Evolutionary conservation across 192 early-diverging fungal genomes (phyloP).

Genomic region (Tieghemiomyces parasiticus): DNA sequence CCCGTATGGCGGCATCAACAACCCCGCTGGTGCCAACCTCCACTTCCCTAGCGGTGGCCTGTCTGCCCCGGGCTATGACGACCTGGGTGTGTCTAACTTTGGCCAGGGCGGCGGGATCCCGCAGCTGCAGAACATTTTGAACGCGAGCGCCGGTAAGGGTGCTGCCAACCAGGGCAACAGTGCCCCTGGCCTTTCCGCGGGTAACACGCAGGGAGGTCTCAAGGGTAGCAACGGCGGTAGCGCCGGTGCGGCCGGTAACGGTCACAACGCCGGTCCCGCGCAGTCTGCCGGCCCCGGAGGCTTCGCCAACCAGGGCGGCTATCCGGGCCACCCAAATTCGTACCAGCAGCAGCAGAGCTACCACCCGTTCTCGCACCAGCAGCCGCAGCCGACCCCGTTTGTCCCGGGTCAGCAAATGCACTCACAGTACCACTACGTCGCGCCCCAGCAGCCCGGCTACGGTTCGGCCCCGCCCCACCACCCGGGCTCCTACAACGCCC

Average conservation of each 20-base stretch:
- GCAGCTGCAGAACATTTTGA: slow-evolving; percentile 9
- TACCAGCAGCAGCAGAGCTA: slow-evolving; percentile 12
- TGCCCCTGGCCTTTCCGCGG: background rate
- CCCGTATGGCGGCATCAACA: background rate
- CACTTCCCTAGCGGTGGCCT: slow-evolving; percentile 4
- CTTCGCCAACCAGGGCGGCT: slow-evolving; percentile 2
- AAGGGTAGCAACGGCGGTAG: background rate
- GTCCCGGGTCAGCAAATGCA: slow-evolving; percentile 7
- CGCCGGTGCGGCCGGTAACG: background rate
- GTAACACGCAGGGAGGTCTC: background rate
- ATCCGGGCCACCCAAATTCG: slow-evolving; percentile 4
- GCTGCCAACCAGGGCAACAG: background rate
- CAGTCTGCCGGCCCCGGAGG: background rate
- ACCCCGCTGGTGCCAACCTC: background rate
- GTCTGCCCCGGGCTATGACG: background rate
- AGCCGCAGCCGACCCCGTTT: slow-evolving; percentile 9
- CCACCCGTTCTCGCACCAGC: slow-evolving; percentile 8
- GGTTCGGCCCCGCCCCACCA: background rate
- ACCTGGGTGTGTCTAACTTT: slow-evolving; percentile 7
- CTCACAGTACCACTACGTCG: slow-evolving; percentile 7
- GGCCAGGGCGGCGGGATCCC: slow-evolving; percentile 1
- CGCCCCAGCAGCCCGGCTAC: slow-evolving; percentile 5
- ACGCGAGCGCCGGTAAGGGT: background rate
- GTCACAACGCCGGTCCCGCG: too few relatives aligned
- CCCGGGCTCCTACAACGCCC: background rate